Evolutionary conservation across 768 basidiomycete genomes (phyloP), one percentile per base, ranked within the genome.

Genomic region (Psilocybe subaeruginosa): DNA sequence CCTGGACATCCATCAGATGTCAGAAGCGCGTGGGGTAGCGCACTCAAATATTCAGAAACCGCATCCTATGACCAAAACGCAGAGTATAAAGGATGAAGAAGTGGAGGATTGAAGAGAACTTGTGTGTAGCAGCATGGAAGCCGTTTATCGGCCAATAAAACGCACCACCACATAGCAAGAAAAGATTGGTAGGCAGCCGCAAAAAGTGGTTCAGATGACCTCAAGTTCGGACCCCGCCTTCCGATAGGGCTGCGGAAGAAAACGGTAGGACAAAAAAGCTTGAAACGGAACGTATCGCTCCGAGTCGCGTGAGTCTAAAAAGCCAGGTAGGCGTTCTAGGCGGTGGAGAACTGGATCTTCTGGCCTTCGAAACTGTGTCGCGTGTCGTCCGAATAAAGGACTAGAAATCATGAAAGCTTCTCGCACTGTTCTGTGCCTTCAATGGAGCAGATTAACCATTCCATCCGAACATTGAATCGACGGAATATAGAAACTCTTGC

Each of bases 131-230:
- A 39, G 50, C 39, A 43, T 49, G 49, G 55, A 61, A 61, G 60
- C 37, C 31, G 41, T 56, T 50, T 53, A 53, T 54, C 59, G 59
- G 17, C 59, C 59, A 51, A 60, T 56, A 43, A 19, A 35, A 55
- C 17, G 48, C 54, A 17, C 48, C 60, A 56, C 55, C 45, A 46
- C 49, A 19, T 39, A 12, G 33, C 48, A 49, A 48, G 29, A 56
- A 46, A 43, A 19, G 41, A 43, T 45, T 56, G 41, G 54, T 41
- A 45, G 35, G 41, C 23, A 30, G 53, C 46, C 54, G 54, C 30
- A 14, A 56, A 29, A 54, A 52, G 35, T 9, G 8, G 55, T 56
- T 51, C 60, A 61, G 60, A 61, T 61, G 60, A 61, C 60, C 43
- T 45, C 41, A 29, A 52, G 8, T 55, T 61, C 60, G 49, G 60